Conservation (phyloP, 768 basidiomycete genomes). For the Auricularia sp. region DNA sequence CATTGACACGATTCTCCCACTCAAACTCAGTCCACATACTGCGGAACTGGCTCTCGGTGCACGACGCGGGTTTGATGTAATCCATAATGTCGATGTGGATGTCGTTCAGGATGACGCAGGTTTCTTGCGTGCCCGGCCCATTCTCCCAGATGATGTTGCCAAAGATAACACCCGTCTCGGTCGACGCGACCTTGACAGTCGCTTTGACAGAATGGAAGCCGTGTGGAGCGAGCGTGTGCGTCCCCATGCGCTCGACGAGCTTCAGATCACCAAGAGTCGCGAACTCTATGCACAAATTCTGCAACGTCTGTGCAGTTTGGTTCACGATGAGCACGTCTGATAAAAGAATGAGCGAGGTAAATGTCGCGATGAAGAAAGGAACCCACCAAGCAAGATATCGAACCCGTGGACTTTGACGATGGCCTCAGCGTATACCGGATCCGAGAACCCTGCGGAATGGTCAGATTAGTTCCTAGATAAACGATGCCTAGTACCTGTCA, state of each 20-base stretch:
- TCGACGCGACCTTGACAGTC: constrained; percentile 95
- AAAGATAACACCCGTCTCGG: constrained; percentile 97
- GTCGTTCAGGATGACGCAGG: constrained; percentile 90
- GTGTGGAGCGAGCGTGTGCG: constrained; percentile 89
- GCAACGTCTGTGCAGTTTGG: constrained; percentile 86
- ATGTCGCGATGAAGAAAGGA: background rate
- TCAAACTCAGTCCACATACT: constrained; percentile 99
- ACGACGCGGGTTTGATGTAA: constrained; percentile 93
- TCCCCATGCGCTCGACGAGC: constrained; percentile 88
- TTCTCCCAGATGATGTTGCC: constrained; percentile 92
- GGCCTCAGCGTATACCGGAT: constrained; percentile 96
- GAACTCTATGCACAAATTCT: constrained; percentile 95
- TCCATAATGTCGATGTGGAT: constrained; percentile 99
- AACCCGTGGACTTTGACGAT: constrained; percentile 97
- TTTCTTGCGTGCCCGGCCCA: constrained; percentile 74
- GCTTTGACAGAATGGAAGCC: constrained; percentile 98
- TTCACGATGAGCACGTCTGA: constrained; percentile 93
- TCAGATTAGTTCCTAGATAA: background rate
- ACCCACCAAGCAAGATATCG: constrained; percentile 78
- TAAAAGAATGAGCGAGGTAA: background rate
- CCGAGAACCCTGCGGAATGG: constrained; percentile 71
- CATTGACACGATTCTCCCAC: constrained; percentile 99
- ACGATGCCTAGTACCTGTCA: constrained; percentile 52
- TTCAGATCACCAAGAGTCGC: constrained; percentile 95
- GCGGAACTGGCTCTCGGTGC: constrained; percentile 92